These are phyloP conservation scores for Desmodesmus armatus DNA, from an alignment of 139 green algal genomes.

Conservation along the genomic window DNA sequence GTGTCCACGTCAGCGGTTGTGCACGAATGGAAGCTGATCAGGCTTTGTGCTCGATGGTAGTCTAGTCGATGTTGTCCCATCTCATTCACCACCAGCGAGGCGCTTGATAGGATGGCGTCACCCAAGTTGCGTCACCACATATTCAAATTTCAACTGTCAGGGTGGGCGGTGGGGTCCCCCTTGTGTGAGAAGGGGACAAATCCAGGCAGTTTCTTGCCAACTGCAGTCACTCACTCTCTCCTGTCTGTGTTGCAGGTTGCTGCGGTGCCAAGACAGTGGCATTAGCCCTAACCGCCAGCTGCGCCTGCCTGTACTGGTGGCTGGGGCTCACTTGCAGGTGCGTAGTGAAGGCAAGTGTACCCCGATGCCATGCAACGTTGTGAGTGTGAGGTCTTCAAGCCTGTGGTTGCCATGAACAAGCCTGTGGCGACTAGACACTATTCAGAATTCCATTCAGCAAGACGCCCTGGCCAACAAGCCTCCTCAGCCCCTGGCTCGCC, in stretches of 20 bases:
- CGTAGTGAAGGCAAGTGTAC: neutral
- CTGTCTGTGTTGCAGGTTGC: neutral
- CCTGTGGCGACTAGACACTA: too few relatives aligned
- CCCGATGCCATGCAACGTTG: neutral
- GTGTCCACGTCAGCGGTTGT: too few relatives aligned
- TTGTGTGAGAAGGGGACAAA: neutral
- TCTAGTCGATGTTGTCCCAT: too few relatives aligned
- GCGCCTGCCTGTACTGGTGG: conserved; percentile 20
- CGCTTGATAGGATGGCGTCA: too few relatives aligned
- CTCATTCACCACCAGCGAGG: too few relatives aligned
- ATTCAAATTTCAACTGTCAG: neutral
- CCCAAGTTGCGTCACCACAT: neutral
- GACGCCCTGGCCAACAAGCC: too few relatives aligned
- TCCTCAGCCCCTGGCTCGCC: too few relatives aligned
- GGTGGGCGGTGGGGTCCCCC: neutral
- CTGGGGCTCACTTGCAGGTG: neutral
- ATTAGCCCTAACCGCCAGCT: neutral
- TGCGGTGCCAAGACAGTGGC: neutral
- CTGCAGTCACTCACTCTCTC: neutral
- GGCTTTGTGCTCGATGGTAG: too few relatives aligned
- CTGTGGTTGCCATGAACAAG: too few relatives aligned
- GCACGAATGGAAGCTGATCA: too few relatives aligned
- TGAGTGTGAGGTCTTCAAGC: too few relatives aligned
- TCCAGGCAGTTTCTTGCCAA: neutral
- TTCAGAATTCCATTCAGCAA: too few relatives aligned